phyloP scores from a whole-genome alignment of 306 rosid genomes.

The Arachis hypogaea region DNA sequence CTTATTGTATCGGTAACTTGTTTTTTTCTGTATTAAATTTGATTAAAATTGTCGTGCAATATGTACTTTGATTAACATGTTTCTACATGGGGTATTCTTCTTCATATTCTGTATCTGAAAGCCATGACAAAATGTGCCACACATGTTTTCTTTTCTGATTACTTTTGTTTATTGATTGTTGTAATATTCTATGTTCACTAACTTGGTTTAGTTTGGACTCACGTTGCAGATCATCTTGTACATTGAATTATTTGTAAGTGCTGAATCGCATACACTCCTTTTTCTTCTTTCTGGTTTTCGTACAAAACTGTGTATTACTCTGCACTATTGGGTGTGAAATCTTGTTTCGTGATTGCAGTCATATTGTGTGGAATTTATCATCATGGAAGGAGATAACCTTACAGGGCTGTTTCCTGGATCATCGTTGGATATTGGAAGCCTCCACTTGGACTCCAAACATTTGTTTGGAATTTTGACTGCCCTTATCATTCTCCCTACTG shows the following conservation, averaged over 20 bases:
- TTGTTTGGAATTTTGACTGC: slow-evolving; percentile 69
- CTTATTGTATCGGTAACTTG: slow-evolving; percentile 63
- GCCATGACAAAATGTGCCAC: slow-evolving; percentile 1
- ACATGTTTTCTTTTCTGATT: neutral
- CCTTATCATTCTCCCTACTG: slow-evolving; percentile 74
- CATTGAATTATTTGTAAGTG: slow-evolving; percentile 78
- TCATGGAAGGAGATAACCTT: slow-evolving; percentile 90
- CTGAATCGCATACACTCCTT: slow-evolving; percentile 23
- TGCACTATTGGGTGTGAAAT: slow-evolving; percentile 1
- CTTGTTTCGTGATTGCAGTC: slow-evolving; percentile 50
- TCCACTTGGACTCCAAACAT: slow-evolving; percentile 64
- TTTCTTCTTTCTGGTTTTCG: neutral
- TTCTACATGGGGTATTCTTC: neutral
- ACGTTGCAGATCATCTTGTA: slow-evolving; percentile 73
- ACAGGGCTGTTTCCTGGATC: slow-evolving; percentile 71
- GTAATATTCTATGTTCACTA: slow-evolving; percentile 29
- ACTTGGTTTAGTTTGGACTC: slow-evolving; percentile 33
- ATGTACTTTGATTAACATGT: neutral
- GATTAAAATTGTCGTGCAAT: slow-evolving; percentile 26
- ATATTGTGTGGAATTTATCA: slow-evolving; percentile 80
- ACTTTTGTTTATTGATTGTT: neutral
- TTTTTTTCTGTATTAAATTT: neutral
- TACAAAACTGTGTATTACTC: neutral
- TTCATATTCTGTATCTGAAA: neutral
- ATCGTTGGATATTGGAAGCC: slow-evolving; percentile 54